Evolutionary conservation across 106 monocot genomes (phyloP).

Genomic region (Narthecium ossifragum): DNA sequence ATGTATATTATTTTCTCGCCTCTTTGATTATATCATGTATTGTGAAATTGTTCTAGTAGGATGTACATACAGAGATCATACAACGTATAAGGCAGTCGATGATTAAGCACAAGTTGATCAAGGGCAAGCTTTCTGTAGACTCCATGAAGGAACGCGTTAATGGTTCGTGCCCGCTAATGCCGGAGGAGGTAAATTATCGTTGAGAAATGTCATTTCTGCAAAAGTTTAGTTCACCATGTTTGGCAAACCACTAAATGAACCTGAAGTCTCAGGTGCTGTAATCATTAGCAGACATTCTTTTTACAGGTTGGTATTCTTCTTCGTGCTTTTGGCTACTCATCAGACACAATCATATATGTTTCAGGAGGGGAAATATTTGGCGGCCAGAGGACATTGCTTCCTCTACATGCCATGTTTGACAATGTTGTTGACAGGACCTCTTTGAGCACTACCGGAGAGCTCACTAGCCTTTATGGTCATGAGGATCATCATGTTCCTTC

Average conservation of each 20-base stretch:
- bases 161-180: slow-evolving; percentile 6
- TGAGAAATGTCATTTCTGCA: too few relatives aligned
- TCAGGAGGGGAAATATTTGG: slow-evolving; percentile 11
- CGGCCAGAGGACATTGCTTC: slow-evolving; percentile 4
- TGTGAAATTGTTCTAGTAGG: neutral
- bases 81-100: slow-evolving; percentile 5
- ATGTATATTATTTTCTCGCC: too few relatives aligned
- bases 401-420: slow-evolving; percentile 4
- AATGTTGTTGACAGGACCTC: slow-evolving; percentile 6
- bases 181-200: neutral
- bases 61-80: slow-evolving; percentile 1
- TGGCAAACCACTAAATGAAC: too few relatives aligned
- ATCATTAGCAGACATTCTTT: neutral
- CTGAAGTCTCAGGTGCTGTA: neutral
- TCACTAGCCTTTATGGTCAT: too few relatives aligned
- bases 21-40: too few relatives aligned
- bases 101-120: slow-evolving; percentile 3
- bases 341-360: slow-evolving; percentile 10
- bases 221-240: too few relatives aligned
- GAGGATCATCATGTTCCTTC: too few relatives aligned
- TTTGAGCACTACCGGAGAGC: too few relatives aligned
- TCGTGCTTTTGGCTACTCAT: slow-evolving; percentile 9
- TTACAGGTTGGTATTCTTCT: slow-evolving; percentile 13
- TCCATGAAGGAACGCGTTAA: slow-evolving; percentile 1
- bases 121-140: neutral